Evolutionary conservation across 2,329 filamentous ascomycete genomes (phyloP), one percentile per base, ranked within the genome.

Genomic region (Catunica adiposa): DNA sequence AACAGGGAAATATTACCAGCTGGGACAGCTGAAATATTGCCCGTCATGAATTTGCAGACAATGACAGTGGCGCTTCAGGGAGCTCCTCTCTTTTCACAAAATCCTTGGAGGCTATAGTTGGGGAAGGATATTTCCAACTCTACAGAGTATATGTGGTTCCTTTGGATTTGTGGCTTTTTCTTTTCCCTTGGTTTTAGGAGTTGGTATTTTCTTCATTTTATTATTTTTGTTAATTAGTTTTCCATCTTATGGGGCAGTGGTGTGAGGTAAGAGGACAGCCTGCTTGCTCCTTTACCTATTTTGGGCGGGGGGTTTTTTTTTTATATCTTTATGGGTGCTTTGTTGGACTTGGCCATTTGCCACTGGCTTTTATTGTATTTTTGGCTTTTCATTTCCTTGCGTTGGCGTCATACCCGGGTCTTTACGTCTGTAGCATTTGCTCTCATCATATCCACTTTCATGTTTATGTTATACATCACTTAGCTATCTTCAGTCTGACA

Each of bases 231-330:
- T 42, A n/a, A 22, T 22, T 44, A 11, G 29, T 5, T 34, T n/a
- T n/a, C n/a, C n/a, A n/a, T n/a, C n/a, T n/a, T n/a, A n/a, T n/a
- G n/a, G n/a, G n/a, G n/a, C n/a, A n/a, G 29, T 34, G 11, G 29
- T 34, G 11, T 34, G 29, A 34, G 29, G 29, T 34, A 34, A 11
- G 29, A 34, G 11, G 11, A 5, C 5, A 11, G 29, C 29, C 11
- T 34, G 29, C n/a, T n/a, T 34, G 29, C 29, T 34, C 11, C 29
- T 34, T 11, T 11, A 34, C 29, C 26, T 22, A 25, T 56, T 40
- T 26, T 40, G n/a, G n/a, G n/a, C n/a, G n/a, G n/a, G n/a, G n/a
- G n/a, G 17, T 42, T 51, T 44, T 51, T 51, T 56, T 51, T 56
- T 56, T 26, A 51, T 46, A 25, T 25, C 29, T 37, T 31, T 56